phyloP scores from a whole-genome alignment of 495 filamentous ascomycete species.

The Penicillium arizonense region DNA sequence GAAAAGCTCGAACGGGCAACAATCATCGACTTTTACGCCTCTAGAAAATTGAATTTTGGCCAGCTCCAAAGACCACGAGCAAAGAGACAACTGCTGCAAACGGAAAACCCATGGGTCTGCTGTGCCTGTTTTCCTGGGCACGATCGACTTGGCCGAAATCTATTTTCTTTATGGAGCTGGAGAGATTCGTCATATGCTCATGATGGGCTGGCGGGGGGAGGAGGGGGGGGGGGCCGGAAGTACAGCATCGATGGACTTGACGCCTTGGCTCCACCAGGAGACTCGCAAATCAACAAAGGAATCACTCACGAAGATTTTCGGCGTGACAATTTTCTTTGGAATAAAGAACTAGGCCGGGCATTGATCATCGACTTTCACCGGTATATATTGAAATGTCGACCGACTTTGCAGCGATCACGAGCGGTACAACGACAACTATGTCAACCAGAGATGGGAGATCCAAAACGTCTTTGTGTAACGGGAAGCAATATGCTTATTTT shows the following conservation, averaged over 20 bases:
- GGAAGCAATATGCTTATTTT: neutral
- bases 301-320: slow-evolving; percentile 23
- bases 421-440: slow-evolving; percentile 12
- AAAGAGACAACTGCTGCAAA: too few species aligned
- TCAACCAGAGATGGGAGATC: slow-evolving; percentile 6
- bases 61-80: too few species aligned
- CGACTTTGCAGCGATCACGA: neutral
- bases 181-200: too few species aligned
- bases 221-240: neutral
- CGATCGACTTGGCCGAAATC: too few species aligned
- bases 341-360: slow-evolving; percentile 24
- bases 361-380: slow-evolving; percentile 36
- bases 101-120: too few species aligned
- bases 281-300: slow-evolving; percentile 17
- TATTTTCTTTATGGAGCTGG: too few species aligned
- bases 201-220: too few species aligned
- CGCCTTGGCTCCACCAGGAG: slow-evolving; percentile 3
- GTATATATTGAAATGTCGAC: slow-evolving; percentile 15
- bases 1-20: too few species aligned
- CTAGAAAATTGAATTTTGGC: too few species aligned
- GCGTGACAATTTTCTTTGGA: slow-evolving; percentile 30
- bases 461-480: slow-evolving; percentile 9
- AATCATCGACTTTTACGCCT: too few species aligned
- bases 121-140: too few species aligned
- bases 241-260: slow-evolving; percentile 12